A percentile compares a stretch with the other conserved stretches of the same genome.
Evolutionary conservation across 495 filamentous ascomycete species (phyloP).

Genomic region (Aspergillus ellipticus): DNA sequence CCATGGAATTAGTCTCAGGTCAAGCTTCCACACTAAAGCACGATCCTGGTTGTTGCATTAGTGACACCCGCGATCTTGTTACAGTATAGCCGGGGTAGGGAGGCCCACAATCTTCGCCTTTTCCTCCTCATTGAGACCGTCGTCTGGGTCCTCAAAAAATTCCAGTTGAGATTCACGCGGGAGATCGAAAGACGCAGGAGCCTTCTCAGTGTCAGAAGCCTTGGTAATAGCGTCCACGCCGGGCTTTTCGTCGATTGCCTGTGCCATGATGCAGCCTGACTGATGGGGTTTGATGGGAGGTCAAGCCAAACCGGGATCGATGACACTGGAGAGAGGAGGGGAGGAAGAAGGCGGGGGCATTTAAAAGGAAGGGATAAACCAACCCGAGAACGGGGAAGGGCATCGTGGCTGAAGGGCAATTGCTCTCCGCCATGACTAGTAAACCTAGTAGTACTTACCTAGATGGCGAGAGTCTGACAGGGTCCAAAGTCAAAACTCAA

Average conservation of each 20-base stretch:
- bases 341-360: neutral
- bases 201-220: conserved; percentile 24
- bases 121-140: conserved; percentile 63
- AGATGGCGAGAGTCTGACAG: neutral
- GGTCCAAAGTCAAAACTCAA: too few relatives aligned
- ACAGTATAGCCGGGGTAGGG: neutral
- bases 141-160: conserved; percentile 59
- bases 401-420: neutral
- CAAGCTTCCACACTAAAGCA: conserved; percentile 65
- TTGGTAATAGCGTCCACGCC: conserved; percentile 5
- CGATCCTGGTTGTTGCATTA: conserved; percentile 49
- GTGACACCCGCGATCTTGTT: neutral
- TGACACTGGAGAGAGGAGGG: neutral
- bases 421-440: too few relatives aligned
- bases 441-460: too few relatives aligned
- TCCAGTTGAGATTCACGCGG: conserved; percentile 12
- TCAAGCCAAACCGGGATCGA: neutral
- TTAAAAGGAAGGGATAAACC: conserved; percentile 1
- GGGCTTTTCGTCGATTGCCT: conserved; percentile 15
- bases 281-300: neutral
- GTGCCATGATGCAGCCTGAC: conserved; percentile 14
- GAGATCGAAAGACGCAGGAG: neutral
- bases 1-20: conserved; percentile 72
- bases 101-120: conserved; percentile 59
- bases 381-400: neutral